Evolutionary conservation across 495 filamentous ascomycete species (phyloP).

Genomic region (Trichocladium antarcticum): DNA sequence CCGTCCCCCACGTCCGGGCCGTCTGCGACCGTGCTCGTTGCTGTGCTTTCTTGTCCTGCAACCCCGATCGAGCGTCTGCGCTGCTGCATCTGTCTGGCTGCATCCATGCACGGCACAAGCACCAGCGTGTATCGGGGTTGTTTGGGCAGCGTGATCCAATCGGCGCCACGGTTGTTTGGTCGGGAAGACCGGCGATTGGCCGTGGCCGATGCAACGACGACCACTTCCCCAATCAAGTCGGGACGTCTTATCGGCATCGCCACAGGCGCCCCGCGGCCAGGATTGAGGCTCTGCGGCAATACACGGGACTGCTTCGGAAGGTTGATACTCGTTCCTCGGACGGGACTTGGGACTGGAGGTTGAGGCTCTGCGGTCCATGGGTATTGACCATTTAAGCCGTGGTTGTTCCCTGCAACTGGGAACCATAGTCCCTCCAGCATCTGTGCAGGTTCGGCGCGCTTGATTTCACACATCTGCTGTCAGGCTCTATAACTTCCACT

Average conservation of each 20-base stretch:
- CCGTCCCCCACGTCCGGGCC: background rate
- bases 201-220: background rate
- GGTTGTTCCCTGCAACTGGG: background rate
- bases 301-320: background rate
- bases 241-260: background rate
- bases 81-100: background rate
- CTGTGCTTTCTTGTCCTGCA: background rate
- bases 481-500: background rate
- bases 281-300: slow-evolving; percentile 15
- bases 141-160: background rate
- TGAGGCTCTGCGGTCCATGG: slow-evolving; percentile 1
- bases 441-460: background rate
- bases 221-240: background rate
- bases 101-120: background rate
- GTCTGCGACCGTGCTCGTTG: background rate
- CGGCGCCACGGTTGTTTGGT: background rate
- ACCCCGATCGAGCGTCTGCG: background rate
- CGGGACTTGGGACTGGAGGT: too few species aligned
- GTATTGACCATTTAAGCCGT: background rate
- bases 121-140: background rate
- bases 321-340: background rate
- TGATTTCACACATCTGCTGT: background rate
- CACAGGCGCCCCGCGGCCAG: background rate
- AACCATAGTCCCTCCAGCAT: too few species aligned
- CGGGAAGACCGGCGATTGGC: background rate